Percentiles rank a stretch among this genome's conserved stretches.
Conservation (phyloP, 1,284 basidiomycete genomes). For the Pseudozyma hubeiensis region DNA sequence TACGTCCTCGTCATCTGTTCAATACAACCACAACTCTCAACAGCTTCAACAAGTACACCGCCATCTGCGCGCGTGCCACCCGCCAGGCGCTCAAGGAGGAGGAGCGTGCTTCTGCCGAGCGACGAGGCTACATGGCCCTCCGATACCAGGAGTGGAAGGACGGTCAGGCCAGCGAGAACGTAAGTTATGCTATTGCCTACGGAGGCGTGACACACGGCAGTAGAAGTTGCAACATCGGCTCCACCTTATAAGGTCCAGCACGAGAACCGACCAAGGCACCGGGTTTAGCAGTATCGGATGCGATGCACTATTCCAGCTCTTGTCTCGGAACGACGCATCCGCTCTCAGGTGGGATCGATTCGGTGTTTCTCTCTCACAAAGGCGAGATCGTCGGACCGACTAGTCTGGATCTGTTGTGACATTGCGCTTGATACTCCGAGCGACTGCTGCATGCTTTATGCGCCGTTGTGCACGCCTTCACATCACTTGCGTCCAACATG, state of each 20-base stretch:
- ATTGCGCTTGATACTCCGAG: no score
- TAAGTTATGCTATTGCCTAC: conserved; percentile 37
- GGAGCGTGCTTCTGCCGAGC: conserved; percentile 69
- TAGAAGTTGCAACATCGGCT: not conserved
- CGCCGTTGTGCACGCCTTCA: not conserved
- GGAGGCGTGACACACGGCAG: not conserved
- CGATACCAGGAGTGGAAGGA: conserved; percentile 70
- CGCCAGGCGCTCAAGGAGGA: conserved; percentile 70
- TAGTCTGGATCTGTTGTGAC: no score
- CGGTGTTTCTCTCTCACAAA: no score
- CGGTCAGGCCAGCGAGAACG: conserved; percentile 68
- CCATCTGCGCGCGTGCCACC: conserved; percentile 69
- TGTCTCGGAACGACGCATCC: no score
- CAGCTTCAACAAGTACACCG: conserved; percentile 71
- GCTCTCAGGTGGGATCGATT: no score
- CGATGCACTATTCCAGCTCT: no score
- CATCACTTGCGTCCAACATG: not conserved
- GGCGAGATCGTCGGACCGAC: no score
- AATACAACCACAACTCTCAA: conserved; percentile 1
- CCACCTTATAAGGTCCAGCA: no score
- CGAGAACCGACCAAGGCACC: no score
- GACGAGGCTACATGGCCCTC: conserved; percentile 68
- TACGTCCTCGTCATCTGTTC: not conserved
- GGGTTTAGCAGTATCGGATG: no score
- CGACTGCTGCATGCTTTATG: not conserved